Percentiles rank a stretch among this genome's conserved stretches.
These are phyloP conservation scores for Crithidia fasciculata DNA, from an alignment of 208 protist species.

Conservation along the genomic window DNA sequence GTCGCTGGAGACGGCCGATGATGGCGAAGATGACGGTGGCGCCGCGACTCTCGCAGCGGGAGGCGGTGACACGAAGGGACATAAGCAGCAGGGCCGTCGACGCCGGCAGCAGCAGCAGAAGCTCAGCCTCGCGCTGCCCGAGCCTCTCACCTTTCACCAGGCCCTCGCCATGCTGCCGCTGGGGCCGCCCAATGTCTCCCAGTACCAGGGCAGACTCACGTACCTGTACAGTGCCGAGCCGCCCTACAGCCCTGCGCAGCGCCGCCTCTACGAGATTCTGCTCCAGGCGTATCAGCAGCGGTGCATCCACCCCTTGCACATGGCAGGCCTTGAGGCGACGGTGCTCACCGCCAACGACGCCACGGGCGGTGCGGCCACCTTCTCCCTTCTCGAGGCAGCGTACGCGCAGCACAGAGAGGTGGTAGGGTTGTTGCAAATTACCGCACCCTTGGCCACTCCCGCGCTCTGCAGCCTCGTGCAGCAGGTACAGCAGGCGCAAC, in stretches of 20 bases:
- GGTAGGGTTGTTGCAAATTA: constrained; percentile 22
- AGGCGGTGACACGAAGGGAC: no score
- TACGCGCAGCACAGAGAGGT: constrained; percentile 30
- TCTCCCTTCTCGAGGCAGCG: background rate
- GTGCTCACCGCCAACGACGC: background rate
- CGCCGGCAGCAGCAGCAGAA: no score
- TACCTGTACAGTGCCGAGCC: constrained; percentile 9
- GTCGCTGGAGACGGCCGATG: no score
- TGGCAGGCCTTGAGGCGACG: constrained; percentile 44
- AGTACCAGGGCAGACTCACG: constrained; percentile 28
- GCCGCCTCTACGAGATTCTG: constrained; percentile 37
- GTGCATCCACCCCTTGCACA: constrained; percentile 52
- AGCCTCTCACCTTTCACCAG: background rate
- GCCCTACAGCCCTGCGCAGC: constrained; percentile 32
- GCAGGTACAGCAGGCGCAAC: constrained; percentile 13
- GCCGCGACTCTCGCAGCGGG: no score
- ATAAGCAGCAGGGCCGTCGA: no score
- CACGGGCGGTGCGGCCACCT: background rate
- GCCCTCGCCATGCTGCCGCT: constrained; percentile 19
- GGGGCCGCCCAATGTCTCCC: constrained; percentile 1
- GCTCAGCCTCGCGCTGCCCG: no score
- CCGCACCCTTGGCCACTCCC: constrained; percentile 14
- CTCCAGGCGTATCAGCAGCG: constrained; percentile 43
- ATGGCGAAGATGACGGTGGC: no score
- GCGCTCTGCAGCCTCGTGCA: constrained; percentile 5